These are phyloP conservation scores for Pinus taeda DNA, from an alignment of 75 land plant species.

Conservation along the genomic window DNA sequence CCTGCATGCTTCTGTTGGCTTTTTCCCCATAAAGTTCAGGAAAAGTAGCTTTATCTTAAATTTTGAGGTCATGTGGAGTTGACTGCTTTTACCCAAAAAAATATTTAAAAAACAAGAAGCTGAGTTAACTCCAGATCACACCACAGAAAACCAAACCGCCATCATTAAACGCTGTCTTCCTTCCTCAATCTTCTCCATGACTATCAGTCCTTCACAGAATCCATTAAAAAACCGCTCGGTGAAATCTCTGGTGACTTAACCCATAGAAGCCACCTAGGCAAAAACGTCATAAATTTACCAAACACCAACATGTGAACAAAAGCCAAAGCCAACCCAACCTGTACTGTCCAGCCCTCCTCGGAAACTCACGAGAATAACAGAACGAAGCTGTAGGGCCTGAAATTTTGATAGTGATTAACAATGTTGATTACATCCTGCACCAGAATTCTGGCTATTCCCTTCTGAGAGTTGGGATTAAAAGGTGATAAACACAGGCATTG, in stretches of 20 bases:
- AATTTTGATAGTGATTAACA: no score
- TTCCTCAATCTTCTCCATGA: no score
- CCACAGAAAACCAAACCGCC: not conserved
- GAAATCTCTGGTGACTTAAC: slow-evolving; percentile 2
- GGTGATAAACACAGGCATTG: not conserved
- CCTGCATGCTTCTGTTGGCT: not conserved
- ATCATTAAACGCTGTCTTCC: not conserved
- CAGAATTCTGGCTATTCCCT: not conserved
- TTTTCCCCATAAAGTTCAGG: not conserved
- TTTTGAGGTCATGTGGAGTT: slow-evolving; percentile 3
- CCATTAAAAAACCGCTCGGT: not conserved
- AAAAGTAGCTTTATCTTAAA: slow-evolving; percentile 9
- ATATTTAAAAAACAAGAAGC: not conserved
- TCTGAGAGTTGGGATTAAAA: not conserved
- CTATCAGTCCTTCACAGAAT: slow-evolving; percentile 3
- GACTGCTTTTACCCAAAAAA: not conserved
- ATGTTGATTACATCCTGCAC: not conserved
- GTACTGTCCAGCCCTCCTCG: not conserved
- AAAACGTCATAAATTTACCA: not conserved
- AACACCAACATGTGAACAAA: not conserved
- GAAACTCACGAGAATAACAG: not conserved
- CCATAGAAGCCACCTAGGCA: not conserved
- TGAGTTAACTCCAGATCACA: not conserved
- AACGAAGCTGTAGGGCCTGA: not conserved
- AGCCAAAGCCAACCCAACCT: not conserved